Percentiles rank a stretch among this genome's conserved stretches.
phyloP scores from a whole-genome alignment of 2,329 filamentous ascomycete genomes.

The Fusarium sp. region DNA sequence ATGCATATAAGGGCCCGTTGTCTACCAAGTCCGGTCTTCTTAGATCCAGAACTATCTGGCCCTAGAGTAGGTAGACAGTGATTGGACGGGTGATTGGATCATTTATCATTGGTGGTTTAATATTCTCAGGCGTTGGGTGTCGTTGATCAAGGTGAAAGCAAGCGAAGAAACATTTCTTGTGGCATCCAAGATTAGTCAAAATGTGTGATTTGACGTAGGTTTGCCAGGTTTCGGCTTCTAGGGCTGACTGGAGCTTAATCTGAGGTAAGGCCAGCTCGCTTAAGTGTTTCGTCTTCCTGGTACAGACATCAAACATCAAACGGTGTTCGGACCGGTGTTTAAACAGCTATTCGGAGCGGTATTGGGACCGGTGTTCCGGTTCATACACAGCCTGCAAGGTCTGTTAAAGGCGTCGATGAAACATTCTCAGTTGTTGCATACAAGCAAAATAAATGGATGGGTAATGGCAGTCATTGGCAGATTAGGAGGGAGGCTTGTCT shows the following conservation, averaged over 20 bases:
- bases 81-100: background rate
- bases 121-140: background rate
- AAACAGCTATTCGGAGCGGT: background rate
- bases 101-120: background rate
- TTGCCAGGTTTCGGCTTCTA: slow-evolving; percentile 1
- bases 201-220: background rate
- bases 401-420: background rate
- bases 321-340: slow-evolving; percentile 18
- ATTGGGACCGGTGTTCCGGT: slow-evolving; percentile 4
- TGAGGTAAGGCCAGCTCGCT: slow-evolving; percentile 15
- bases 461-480: background rate
- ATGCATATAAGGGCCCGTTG: slow-evolving; percentile 33
- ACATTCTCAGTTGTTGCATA: slow-evolving; percentile 21
- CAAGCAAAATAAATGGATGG: slow-evolving; percentile 6
- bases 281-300: slow-evolving; percentile 13
- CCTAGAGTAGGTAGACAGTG: background rate
- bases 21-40: background rate
- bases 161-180: background rate
- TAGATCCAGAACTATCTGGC: background rate
- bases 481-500: too few relatives aligned
- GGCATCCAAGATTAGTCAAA: background rate
- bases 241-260: background rate
- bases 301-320: background rate
- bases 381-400: slow-evolving; percentile 5
- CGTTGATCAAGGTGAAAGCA: background rate